phyloP scores from a whole-genome alignment of 2,329 filamentous ascomycete species.

The Zalaria obscura region DNA sequence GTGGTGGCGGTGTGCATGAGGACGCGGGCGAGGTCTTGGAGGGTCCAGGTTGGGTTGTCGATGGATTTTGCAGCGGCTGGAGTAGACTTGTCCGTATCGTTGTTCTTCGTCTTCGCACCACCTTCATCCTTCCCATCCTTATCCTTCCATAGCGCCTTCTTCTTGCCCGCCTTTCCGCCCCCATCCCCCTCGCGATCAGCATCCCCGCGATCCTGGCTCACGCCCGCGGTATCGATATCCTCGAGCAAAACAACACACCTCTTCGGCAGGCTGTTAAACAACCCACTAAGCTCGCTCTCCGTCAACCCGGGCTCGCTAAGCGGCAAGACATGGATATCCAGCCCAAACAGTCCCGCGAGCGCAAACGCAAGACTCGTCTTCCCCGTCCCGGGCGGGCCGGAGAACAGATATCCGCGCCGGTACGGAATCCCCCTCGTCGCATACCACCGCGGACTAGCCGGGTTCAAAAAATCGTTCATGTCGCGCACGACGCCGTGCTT shows the following conservation, averaged over 20 bases:
- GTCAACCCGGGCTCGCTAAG: constrained; percentile 56
- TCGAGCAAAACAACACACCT: constrained; percentile 33
- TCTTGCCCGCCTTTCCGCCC: not conserved
- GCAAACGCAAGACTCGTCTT: constrained; percentile 25
- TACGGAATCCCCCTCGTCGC: constrained; percentile 74
- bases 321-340: constrained; percentile 31
- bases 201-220: constrained; percentile 20
- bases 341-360: constrained; percentile 31
- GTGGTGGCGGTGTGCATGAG: constrained; percentile 1
- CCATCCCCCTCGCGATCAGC: constrained; percentile 12
- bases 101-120: not conserved
- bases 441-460: constrained; percentile 65
- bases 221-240: constrained; percentile 33
- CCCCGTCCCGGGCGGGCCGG: constrained; percentile 44
- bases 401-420: constrained; percentile 66
- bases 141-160: not conserved
- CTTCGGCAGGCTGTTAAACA: constrained; percentile 28
- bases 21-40: constrained; percentile 2
- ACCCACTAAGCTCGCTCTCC: constrained; percentile 43
- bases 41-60: not conserved
- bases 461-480: constrained; percentile 66
- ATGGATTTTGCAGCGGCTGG: not conserved
- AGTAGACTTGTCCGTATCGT: not conserved
- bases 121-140: not conserved
- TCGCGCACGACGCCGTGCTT: constrained; percentile 55